Evolutionary conservation across 2,329 filamentous ascomycete species (phyloP), one percentile per base, ranked within the genome.

Genomic region (Sarocladiaceae sp.): DNA sequence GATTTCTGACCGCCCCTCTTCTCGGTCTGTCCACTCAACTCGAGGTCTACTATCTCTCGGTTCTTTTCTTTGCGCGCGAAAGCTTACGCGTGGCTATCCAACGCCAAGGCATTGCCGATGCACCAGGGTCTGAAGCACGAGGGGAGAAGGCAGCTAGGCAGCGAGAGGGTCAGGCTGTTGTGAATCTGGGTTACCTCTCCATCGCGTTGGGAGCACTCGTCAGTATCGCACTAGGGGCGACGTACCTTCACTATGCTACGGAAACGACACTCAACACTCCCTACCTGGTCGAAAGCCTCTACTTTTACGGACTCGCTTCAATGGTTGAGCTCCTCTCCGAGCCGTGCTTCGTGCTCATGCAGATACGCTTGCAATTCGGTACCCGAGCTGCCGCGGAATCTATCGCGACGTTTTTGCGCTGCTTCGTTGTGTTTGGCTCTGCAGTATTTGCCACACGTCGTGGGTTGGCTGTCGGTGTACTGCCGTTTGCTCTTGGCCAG

Each of bases 41-140:
- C 3, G 94, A 99, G 62, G 83, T 97, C 1, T 97, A 92, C 67
- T 92, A 93, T 54, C 87, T 96, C 40, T 90, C 91, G 0, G 86
- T 95, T n/a, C 78, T 99, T 1, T 97, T 96, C 69, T 97, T 99
- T 63, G 88, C 94, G 0, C 82, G 94, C 35, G 94, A 99, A 70
- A 93, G 88, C 62, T 73, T 97, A 47, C 86, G 94, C 15, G 87
- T 96, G n/a, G 91, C 93, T 23, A 82, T 96, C 31, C 93, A 97
- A 70, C 80, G 94, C 50, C 88, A 92, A 59, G 56, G 59, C n/a
- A 59, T 58, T 4, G 54, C 56, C 4, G 54, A 54, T 11, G 50
- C 52, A 18, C 37, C 44, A 15, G 29, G 11, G 12, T 28, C 53
- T 13, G 54, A 52, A 26, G 47, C 53, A 11, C 51, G 55, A 20